Evolutionary conservation across 2,329 filamentous ascomycete species (phyloP).

Genomic region (Xylaria digitata): DNA sequence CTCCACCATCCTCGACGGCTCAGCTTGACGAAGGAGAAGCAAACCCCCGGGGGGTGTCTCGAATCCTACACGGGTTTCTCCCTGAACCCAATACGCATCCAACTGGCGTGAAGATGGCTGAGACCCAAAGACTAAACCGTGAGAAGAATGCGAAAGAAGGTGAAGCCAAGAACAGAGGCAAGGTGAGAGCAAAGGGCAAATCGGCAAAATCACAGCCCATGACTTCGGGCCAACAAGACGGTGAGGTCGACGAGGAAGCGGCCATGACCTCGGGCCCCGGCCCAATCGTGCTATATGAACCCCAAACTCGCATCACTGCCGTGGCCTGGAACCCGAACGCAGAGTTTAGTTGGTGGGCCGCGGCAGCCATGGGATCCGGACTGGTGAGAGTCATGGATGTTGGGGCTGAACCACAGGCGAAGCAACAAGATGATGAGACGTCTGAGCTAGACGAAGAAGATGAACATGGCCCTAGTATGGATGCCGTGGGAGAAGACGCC

Average conservation of each 20-base stretch:
- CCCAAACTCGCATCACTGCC: conserved; percentile 70
- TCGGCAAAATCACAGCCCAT: conserved; percentile 40
- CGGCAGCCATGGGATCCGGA: conserved; percentile 73
- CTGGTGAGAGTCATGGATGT: conserved; percentile 75
- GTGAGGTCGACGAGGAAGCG: conserved; percentile 43
- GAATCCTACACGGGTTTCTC: conserved; percentile 64
- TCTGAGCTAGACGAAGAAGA: conserved; percentile 28
- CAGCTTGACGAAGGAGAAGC: conserved; percentile 23
- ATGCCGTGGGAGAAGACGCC: conserved; percentile 28
- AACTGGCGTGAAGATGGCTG: conserved; percentile 52
- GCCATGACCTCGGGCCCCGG: conserved; percentile 45
- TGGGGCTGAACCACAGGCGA: conserved; percentile 56
- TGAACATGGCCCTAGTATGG: conserved; percentile 30
- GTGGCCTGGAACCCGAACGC: conserved; percentile 76
- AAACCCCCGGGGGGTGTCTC: conserved; percentile 58
- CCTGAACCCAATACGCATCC: conserved; percentile 63
- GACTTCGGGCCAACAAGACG: conserved; percentile 48
- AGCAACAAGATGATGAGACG: conserved; percentile 23
- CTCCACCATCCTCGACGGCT: conserved; percentile 38
- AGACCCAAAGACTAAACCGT: conserved; percentile 49
- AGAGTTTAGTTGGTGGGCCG: conserved; percentile 74
- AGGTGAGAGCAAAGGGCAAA: conserved; percentile 36
- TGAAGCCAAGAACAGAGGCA: conserved; percentile 51
- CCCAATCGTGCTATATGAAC: conserved; percentile 67
- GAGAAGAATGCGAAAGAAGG: conserved; percentile 48